These are phyloP conservation scores for Fusarium chuoi DNA, from an alignment of 2,329 filamentous ascomycete genomes.

Conservation along the genomic window DNA sequence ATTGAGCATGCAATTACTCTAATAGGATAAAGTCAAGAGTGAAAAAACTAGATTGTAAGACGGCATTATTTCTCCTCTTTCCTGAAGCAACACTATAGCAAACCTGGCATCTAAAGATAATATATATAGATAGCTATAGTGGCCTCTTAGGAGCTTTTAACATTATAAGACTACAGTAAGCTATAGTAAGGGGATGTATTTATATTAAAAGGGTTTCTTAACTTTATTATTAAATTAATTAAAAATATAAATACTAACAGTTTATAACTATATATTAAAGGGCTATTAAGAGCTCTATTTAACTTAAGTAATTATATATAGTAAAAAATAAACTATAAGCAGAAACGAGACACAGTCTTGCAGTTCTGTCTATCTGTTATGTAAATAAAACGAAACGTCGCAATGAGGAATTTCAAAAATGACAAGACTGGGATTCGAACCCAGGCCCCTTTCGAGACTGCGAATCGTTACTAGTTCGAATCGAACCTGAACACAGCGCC, in stretches of 20 bases:
- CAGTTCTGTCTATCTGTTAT: too few relatives aligned
- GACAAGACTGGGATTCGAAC: constrained; percentile 40
- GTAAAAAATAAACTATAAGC: too few relatives aligned
- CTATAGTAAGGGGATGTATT: not conserved
- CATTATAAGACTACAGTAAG: fast-evolving
- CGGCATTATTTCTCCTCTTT: fast-evolving
- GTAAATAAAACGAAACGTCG: too few relatives aligned
- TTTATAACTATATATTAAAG: too few relatives aligned
- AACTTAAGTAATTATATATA: too few relatives aligned
- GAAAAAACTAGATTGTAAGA: not conserved
- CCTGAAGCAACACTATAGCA: not conserved
- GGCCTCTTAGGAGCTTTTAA: fast-evolving
- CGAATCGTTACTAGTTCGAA: constrained; percentile 34
- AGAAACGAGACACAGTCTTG: too few relatives aligned
- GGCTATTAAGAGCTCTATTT: too few relatives aligned
- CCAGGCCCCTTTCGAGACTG: constrained; percentile 41
- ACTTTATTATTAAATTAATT: too few relatives aligned
- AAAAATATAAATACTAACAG: too few relatives aligned
- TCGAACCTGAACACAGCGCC: constrained; percentile 40
- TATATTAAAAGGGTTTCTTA: fast-evolving
- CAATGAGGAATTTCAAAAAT: not conserved
- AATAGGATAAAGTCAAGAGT: too few relatives aligned
- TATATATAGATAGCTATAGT: fast-evolving
- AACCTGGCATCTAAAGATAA: too few relatives aligned
- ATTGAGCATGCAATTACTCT: fast-evolving